Conservation (phyloP, 2,329 filamentous ascomycete species). For the Colletotrichum orbiculare region DNA sequence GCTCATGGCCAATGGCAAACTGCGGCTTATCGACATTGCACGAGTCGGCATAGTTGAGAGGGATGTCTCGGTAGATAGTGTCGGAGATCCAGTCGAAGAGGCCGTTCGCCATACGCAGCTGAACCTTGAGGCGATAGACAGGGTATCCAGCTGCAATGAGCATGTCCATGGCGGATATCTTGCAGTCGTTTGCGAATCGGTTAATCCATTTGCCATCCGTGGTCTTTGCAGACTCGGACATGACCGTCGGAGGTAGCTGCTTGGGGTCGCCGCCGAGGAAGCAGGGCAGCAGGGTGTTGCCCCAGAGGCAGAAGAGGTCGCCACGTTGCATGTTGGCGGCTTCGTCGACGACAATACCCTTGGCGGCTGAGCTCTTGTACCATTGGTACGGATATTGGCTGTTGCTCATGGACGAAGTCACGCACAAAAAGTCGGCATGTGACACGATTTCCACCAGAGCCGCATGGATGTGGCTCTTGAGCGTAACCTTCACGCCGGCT, state of each 20-base stretch:
- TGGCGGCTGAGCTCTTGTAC: conserved; percentile 15
- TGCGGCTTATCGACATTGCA: conserved; percentile 12
- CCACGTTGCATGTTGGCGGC: conserved; percentile 38
- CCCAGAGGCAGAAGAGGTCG: conserved; percentile 41
- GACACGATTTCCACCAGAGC: not conserved
- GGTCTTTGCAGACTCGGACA: not conserved
- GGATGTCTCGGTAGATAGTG: conserved; percentile 34
- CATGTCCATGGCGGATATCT: conserved; percentile 35
- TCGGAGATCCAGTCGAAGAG: conserved; percentile 38
- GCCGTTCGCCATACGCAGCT: conserved; percentile 40
- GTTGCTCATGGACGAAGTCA: not conserved
- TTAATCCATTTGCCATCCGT: conserved; percentile 30
- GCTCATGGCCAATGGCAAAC: conserved; percentile 6
- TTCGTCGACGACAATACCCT: conserved; percentile 40
- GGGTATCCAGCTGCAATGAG: conserved; percentile 35
- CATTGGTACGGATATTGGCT: not conserved
- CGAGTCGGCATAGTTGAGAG: conserved; percentile 19
- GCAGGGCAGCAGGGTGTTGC: conserved; percentile 40
- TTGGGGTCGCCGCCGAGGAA: conserved; percentile 39
- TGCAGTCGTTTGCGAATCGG: conserved; percentile 19
- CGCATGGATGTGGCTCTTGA: too few relatives aligned
- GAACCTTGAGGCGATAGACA: conserved; percentile 35
- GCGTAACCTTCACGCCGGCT: too few relatives aligned
- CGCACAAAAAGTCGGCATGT: conserved; percentile 12
- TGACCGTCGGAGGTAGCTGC: conserved; percentile 34